Evolutionary conservation across 805 yeast genomes (phyloP).

Genomic region (Candida ficus): DNA sequence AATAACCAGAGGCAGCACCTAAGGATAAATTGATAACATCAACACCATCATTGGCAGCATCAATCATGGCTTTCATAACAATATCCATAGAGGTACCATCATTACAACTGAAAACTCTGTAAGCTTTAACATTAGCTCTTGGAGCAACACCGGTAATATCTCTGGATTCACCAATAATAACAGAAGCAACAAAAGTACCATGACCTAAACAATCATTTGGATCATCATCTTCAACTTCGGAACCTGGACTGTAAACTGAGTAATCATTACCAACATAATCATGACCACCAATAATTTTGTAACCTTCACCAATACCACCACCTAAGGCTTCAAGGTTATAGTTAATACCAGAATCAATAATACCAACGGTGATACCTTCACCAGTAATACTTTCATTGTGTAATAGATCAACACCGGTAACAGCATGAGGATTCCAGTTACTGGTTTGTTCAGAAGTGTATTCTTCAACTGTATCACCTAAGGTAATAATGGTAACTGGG

Average conservation of each 20-base stretch:
- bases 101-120: constrained; percentile 12
- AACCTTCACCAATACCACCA: too few species aligned
- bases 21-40: constrained; percentile 12
- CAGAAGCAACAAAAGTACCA: too few species aligned
- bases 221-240: too few species aligned
- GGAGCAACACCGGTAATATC: constrained; percentile 13
- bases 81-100: neutral
- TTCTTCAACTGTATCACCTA: neutral
- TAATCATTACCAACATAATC: too few species aligned
- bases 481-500: neutral
- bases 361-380: neutral
- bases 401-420: constrained; percentile 2
- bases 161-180: constrained; percentile 5
- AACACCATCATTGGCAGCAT: constrained; percentile 10
- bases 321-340: too few species aligned
- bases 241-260: too few species aligned
- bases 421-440: constrained; percentile 1
- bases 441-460: neutral
- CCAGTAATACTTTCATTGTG: neutral
- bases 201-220: too few species aligned
- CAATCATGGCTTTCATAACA: constrained; percentile 11
- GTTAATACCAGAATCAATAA: neutral
- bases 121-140: constrained; percentile 10
- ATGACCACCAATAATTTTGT: too few species aligned
- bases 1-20: constrained; percentile 11